Base-by-base conservation (phyloP, 2,329 filamentous ascomycete genomes). In the Pyricularia grisea region DNA sequence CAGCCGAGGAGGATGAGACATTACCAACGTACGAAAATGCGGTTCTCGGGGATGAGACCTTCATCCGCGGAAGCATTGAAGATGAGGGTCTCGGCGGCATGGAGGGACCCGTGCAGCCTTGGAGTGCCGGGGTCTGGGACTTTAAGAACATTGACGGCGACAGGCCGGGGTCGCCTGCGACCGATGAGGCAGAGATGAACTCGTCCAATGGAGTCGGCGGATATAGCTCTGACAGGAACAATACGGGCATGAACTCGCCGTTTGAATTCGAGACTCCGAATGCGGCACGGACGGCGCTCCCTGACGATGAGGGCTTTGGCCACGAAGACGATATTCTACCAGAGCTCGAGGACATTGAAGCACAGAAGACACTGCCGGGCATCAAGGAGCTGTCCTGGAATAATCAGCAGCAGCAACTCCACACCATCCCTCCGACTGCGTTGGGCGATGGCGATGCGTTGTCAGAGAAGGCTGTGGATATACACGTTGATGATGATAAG, bases 401-500 rank as follows among this genome's bases (percentile, higher is more conserved):
- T 60, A 74, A 74, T 69, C 75, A 76, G 25, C 73, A 74, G 11
- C 58, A 61, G 58, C 42, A 50, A 50, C 75, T 83, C 25, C 77
- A 83, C 68, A 78, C 79, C 23, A 78, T 84, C 66, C 77, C 79
- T 25, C 69, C 60, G 5, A 67, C 61, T 5, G 61, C 36, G 7
- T 77, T 76, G 20, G 77, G 74, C 28, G 80, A 81, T 30, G 77
- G 74, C 30, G 80, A 81, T 36, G 74, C 73, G 31, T 76, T 75
- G 67, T 83, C 80, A 14, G 81, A 82, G 36, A 81, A 82, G 60
- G 83, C 83, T 7, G 76, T 82, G 9, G 83, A 85, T 74, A 85
- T 85, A 64, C 82, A 83, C 70, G 73, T 85, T 25, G 81, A 82
- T 60, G 81, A 81, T 65, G 78, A 80, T 68, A 76, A 79, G 42